phyloP scores from a whole-genome alignment of 2,329 filamentous ascomycete species.

The Colletotrichum sp. region DNA sequence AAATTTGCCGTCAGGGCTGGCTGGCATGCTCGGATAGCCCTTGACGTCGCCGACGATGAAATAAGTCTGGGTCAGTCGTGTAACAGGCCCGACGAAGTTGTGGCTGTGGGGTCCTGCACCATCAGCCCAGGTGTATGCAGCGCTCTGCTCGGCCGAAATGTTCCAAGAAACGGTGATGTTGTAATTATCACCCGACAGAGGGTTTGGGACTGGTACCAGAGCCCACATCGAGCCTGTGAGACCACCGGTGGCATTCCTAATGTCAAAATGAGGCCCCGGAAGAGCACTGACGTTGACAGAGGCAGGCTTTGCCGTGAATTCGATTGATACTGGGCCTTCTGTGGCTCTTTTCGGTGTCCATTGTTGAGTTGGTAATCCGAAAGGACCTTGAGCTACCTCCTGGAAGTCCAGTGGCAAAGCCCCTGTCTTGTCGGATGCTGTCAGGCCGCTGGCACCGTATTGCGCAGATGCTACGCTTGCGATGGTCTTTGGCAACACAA shows the following conservation, averaged over 20 bases:
- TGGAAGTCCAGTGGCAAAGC: constrained; percentile 3
- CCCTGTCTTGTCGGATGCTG: not conserved
- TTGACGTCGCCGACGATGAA: not conserved
- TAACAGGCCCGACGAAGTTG: not conserved
- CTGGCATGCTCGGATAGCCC: not conserved
- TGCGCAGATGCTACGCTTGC: not conserved
- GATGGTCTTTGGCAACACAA: not conserved
- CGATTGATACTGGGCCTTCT: not conserved
- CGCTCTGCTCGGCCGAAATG: not conserved
- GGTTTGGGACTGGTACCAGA: not conserved
- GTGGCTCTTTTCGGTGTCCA: not conserved
- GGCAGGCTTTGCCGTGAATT: not conserved
- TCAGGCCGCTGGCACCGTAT: not conserved
- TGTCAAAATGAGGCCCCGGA: not conserved
- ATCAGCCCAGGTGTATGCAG: not conserved
- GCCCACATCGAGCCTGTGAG: constrained; percentile 4
- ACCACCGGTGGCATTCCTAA: not conserved
- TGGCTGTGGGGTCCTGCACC: not conserved
- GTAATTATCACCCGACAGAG: not conserved
- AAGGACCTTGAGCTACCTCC: not conserved
- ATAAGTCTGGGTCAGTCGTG: not conserved
- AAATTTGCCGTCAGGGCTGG: not conserved
- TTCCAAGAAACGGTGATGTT: not conserved
- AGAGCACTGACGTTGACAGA: not conserved
- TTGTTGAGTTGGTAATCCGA: not conserved